Base-by-base conservation (phyloP, 257 asterid genomes). In the Capsicum rhomboideum region DNA sequence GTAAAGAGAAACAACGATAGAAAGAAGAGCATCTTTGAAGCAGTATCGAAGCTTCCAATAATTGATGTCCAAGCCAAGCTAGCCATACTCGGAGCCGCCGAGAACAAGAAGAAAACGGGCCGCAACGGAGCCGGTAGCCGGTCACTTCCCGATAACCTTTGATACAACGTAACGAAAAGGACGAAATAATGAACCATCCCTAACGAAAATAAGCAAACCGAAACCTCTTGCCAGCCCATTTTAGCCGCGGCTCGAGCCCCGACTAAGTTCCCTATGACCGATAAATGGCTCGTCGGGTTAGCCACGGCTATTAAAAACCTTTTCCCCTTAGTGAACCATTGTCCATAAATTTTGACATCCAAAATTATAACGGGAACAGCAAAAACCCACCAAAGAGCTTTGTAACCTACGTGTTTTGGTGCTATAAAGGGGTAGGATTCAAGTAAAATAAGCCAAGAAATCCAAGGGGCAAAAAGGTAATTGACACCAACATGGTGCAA, bases 171-270 rank as follows among this genome's bases (percentile, higher is more conserved):
- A 20, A 93, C 96, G 46, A 92, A 92, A 9, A 93, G 93, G 21
- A 93, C 96, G 29, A 93, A 87, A 29, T 93, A 93, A 82, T 93
- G 97, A 91, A 88, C 91, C 91, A 92, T 91, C 50, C 96, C 97
- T 6, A 92, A 69, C 0, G 96, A 88, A 44, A 93, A 92, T 86
- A 92, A n/a, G 72, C 85, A 83, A 12, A 90, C 56, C 0, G 96
- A 86, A 2, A 90, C 77, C 50, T 93, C 96, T 0, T 1, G 66
- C 96, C 97, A 93, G 79, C 87, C 93, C 93, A 91, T 92, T 89
- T 90, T 83, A 4, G 97, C 92, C 42, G 96, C 96, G 58, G 97
- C 96, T 16, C 97, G 91, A 0, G 94, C 87, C 17, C 93, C 94
- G 6, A 91, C 92, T 79, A 93, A 83, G 89, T 92, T 93, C 1